Evolutionary conservation across 2,329 filamentous ascomycete genomes (phyloP).

Genomic region (Colletotrichum lini): DNA sequence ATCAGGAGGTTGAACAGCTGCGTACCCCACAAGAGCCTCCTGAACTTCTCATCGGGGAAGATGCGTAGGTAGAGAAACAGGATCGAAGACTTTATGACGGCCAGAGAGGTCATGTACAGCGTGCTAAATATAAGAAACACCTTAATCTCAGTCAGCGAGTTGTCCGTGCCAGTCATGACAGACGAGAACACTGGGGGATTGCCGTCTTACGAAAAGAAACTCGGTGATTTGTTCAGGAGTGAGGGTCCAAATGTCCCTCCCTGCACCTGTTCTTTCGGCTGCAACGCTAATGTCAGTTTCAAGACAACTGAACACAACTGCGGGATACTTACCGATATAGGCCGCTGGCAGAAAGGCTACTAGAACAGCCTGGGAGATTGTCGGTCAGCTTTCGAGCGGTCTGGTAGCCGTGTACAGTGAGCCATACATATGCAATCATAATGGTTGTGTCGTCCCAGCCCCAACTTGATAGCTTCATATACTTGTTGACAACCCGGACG

Average conservation of each 20-base stretch:
- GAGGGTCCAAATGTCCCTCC: slow-evolving; percentile 47
- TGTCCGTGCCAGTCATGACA: background rate
- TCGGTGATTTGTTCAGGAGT: slow-evolving; percentile 47
- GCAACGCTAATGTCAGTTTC: background rate
- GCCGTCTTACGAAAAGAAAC: slow-evolving; percentile 17
- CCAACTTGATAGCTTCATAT: slow-evolving; percentile 35
- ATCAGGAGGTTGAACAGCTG: slow-evolving; percentile 22
- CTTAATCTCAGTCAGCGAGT: slow-evolving; percentile 47
- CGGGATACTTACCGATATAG: background rate
- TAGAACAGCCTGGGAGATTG: background rate
- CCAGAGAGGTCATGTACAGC: slow-evolving; percentile 52
- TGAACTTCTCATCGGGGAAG: slow-evolving; percentile 50
- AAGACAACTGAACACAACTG: background rate
- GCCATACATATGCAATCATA: slow-evolving; percentile 30
- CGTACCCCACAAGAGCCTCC: slow-evolving; percentile 45
- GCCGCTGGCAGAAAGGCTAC: slow-evolving; percentile 13
- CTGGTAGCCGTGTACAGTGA: too few relatives aligned
- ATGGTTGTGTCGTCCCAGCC: slow-evolving; percentile 37
- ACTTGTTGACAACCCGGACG: slow-evolving; percentile 20
- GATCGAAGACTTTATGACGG: slow-evolving; percentile 53
- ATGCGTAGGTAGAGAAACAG: slow-evolving; percentile 55
- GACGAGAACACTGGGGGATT: slow-evolving; percentile 35
- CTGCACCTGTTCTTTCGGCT: slow-evolving; percentile 20
- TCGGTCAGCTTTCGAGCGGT: background rate
- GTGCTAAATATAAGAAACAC: slow-evolving; percentile 53